Evolutionary conservation across 495 filamentous ascomycete species (phyloP).

Genomic region (Lepraria neglecta): DNA sequence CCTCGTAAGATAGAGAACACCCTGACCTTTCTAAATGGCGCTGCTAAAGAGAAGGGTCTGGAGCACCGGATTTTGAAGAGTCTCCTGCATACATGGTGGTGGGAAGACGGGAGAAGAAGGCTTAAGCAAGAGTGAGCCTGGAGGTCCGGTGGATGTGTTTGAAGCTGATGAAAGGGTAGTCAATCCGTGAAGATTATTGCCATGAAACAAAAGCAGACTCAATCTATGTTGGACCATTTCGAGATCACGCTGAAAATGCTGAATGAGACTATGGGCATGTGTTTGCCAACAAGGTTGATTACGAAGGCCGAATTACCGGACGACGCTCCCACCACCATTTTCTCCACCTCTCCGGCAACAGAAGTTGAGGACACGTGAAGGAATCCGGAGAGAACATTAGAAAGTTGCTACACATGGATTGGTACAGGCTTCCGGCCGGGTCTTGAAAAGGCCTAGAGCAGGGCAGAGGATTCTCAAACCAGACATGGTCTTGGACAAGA

Average conservation of each 20-base stretch:
- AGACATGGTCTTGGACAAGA: not conserved
- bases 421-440: too few species aligned
- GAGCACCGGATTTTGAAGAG: slow-evolving; percentile 81
- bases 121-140: slow-evolving; percentile 37
- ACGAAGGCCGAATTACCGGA: not conserved
- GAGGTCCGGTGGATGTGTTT: not conserved
- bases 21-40: slow-evolving; percentile 66
- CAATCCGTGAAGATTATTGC: slow-evolving; percentile 28
- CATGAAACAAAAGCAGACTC: slow-evolving; percentile 29
- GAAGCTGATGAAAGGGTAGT: slow-evolving; percentile 12
- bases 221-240: slow-evolving; percentile 49
- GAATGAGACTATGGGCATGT: slow-evolving; percentile 64
- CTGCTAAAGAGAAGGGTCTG: slow-evolving; percentile 56
- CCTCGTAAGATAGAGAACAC: slow-evolving; percentile 61
- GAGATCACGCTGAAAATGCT: slow-evolving; percentile 62
- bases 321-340: too few species aligned
- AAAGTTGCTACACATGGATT: too few species aligned
- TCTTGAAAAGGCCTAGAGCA: too few species aligned
- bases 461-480: too few species aligned
- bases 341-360: too few species aligned
- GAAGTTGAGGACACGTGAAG: too few species aligned
- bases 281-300: slow-evolving; percentile 38
- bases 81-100: slow-evolving; percentile 56
- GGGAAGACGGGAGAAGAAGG: slow-evolving; percentile 41
- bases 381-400: too few species aligned